Evolutionary conservation across 495 filamentous ascomycete species (phyloP).

Genomic region (Chaetomium tenue): DNA sequence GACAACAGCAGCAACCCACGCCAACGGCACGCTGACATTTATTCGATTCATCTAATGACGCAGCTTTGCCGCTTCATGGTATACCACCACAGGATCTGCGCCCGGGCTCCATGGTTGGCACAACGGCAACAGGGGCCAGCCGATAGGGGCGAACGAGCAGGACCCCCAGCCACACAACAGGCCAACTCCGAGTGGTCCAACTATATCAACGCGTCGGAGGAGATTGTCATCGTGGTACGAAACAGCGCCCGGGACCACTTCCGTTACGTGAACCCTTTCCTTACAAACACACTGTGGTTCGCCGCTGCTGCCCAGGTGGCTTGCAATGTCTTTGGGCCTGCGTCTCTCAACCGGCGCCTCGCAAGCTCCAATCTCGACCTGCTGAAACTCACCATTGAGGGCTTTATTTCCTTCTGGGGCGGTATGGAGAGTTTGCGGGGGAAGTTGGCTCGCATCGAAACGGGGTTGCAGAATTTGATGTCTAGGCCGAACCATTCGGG

Average conservation of each 20-base stretch:
- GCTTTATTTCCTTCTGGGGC: constrained; percentile 3
- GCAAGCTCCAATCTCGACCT: constrained; percentile 9
- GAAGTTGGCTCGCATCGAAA: constrained; percentile 3
- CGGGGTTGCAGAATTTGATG: neutral
- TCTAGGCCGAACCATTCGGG: neutral
- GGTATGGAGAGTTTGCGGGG: constrained; percentile 7
- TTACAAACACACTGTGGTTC: constrained; percentile 9
- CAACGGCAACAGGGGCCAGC: neutral
- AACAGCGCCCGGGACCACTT: constrained; percentile 9
- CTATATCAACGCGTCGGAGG: constrained; percentile 4
- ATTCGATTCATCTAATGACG: neutral
- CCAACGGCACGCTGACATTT: constrained; percentile 5
- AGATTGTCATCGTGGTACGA: neutral
- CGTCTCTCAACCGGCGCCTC: constrained; percentile 3
- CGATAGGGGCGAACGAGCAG: neutral
- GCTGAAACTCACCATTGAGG: constrained; percentile 3
- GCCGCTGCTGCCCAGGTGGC: constrained; percentile 2
- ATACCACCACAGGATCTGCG: constrained; percentile 9
- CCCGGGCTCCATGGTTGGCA: constrained; percentile 3
- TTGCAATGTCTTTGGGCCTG: constrained; percentile 1
- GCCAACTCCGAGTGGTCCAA: constrained; percentile 4
- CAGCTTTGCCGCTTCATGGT: constrained; percentile 12
- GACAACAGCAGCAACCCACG: neutral
- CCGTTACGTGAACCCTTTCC: constrained; percentile 3
- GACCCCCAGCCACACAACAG: neutral